Evolutionary conservation across 148 eudicot species (phyloP), one percentile per base, ranked within the genome.

Genomic region (Tetragonia tetragonoides): DNA sequence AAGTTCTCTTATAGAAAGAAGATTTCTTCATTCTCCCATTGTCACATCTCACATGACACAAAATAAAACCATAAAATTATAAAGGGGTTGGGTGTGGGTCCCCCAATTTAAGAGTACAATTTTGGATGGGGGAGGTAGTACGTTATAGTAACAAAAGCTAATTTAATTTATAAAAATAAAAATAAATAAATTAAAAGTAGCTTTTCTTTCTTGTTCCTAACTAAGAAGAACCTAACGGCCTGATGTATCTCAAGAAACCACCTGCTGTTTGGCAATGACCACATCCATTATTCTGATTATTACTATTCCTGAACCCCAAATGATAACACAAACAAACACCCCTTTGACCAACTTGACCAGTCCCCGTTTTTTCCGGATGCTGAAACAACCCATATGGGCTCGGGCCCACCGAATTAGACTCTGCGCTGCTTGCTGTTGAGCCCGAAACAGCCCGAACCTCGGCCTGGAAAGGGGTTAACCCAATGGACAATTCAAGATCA

Each of bases 401-500:
- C 1, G 70, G 16, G 14, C 53, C 53, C 51, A n/a, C 60, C 40
- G 57, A 12, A 15, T 74, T 77, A 0, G 83, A 79, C 59, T 84
- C 87, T 23, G 73, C 78, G 14, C 81, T 74, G 75, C 40, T 69
- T 10, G 69, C 62, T 14, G 84, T 70, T 47, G 77, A 63, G 20
- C 14, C 28, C 4, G 68, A 64, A 9, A 39, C 39, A 3, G 37
- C 63, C 8, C 41, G 80, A 0, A 73, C 40, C 46, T 65, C 56
- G 14, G 83, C 46, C 81, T 72, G 85, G 49, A 77, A 82, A 34
- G 88, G 89, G 60, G 70, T 70, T 0, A 90, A 83, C 73, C 94
- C 97, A 8, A 92, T 87, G 1, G 97, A 85, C 40, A 92, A 74
- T 68, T 92, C 94, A 3, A 92, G 84, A 44, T 92, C 84, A 37